A percentile compares a stretch with the other conserved stretches of the same genome.
These are phyloP conservation scores for Paragyromitra xinjiangensis DNA, from an alignment of 495 filamentous ascomycete genomes.

Conservation along the genomic window DNA sequence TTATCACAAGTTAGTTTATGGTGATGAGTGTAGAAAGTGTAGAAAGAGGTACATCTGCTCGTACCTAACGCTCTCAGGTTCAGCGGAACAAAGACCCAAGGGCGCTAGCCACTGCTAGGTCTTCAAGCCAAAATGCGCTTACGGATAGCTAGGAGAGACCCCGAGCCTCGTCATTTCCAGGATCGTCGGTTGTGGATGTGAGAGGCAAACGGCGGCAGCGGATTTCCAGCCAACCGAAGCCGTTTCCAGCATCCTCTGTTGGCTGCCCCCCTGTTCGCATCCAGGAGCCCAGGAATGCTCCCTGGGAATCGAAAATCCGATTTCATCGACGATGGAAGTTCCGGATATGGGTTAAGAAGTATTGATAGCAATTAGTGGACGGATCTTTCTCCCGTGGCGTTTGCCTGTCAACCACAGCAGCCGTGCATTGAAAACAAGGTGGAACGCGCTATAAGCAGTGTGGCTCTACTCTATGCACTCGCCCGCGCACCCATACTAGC, in stretches of 20 bases:
- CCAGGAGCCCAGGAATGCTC: slow-evolving; percentile 40
- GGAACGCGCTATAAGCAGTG: slow-evolving; percentile 22
- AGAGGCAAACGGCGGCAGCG: slow-evolving; percentile 37
- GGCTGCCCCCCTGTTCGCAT: slow-evolving; percentile 25
- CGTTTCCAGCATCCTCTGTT: slow-evolving; percentile 36
- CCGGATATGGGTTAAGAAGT: slow-evolving; percentile 32
- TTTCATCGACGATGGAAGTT: slow-evolving; percentile 47
- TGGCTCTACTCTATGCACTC: slow-evolving; percentile 25
- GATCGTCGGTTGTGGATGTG: slow-evolving; percentile 12
- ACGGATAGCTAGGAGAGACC: neutral
- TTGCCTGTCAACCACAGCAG: slow-evolving; percentile 24
- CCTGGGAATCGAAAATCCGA: slow-evolving; percentile 48
- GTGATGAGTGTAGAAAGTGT: neutral
- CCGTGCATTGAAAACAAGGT: slow-evolving; percentile 38
- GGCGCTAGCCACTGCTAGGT: neutral
- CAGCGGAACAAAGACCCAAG: neutral
- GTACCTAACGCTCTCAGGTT: neutral
- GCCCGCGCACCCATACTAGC: slow-evolving; percentile 2
- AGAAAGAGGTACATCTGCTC: neutral
- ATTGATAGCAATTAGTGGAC: slow-evolving; percentile 31
- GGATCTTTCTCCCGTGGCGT: slow-evolving; percentile 43
- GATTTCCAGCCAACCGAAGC: slow-evolving; percentile 39
- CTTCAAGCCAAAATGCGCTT: neutral
- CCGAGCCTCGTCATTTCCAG: slow-evolving; percentile 33
- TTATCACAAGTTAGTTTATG: neutral